Conservation (phyloP, 2,329 filamentous ascomycete genomes). For the Hyphodiscus sp. region DNA sequence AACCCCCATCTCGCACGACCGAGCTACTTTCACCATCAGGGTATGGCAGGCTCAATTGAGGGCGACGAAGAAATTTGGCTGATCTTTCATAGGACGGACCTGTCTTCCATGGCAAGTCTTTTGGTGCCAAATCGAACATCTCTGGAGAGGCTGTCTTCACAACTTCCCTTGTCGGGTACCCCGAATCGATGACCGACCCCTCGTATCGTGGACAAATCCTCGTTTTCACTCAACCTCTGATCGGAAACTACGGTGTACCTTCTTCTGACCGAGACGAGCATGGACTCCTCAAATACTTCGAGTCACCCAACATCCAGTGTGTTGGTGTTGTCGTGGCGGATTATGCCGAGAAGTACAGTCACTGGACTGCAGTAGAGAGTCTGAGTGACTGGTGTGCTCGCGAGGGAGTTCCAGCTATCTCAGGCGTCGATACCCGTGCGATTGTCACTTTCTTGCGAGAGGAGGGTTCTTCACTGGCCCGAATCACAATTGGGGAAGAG, state of each 20-base stretch:
- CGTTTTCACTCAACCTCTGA: conserved; percentile 95
- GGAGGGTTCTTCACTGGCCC: conserved; percentile 90
- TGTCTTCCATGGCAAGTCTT: conserved; percentile 92
- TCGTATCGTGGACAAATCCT: conserved; percentile 92
- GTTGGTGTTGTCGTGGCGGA: conserved; percentile 94
- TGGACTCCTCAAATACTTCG: conserved; percentile 94
- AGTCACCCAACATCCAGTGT: conserved; percentile 95
- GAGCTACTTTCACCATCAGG: conserved; percentile 92
- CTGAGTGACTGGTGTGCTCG: conserved; percentile 90
- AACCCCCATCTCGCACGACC: conserved; percentile 64
- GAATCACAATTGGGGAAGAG: conserved; percentile 92
- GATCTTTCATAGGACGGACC: conserved; percentile 67
- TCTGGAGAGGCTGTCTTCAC: conserved; percentile 98
- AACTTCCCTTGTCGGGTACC: conserved; percentile 94
- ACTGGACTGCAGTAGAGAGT: conserved; percentile 97
- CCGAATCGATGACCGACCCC: conserved; percentile 86
- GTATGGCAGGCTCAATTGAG: conserved; percentile 39
- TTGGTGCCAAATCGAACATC: conserved; percentile 93
- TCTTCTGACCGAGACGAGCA: conserved; percentile 77
- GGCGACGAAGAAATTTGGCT: conserved; percentile 13
- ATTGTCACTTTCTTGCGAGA: conserved; percentile 96
- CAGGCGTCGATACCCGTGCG: conserved; percentile 91
- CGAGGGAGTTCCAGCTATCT: conserved; percentile 93
- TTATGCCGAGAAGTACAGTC: conserved; percentile 88
- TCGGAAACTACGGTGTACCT: conserved; percentile 97